Evolutionary conservation across 306 rosid genomes (phyloP).

Genomic region (Vigna nakashimae): DNA sequence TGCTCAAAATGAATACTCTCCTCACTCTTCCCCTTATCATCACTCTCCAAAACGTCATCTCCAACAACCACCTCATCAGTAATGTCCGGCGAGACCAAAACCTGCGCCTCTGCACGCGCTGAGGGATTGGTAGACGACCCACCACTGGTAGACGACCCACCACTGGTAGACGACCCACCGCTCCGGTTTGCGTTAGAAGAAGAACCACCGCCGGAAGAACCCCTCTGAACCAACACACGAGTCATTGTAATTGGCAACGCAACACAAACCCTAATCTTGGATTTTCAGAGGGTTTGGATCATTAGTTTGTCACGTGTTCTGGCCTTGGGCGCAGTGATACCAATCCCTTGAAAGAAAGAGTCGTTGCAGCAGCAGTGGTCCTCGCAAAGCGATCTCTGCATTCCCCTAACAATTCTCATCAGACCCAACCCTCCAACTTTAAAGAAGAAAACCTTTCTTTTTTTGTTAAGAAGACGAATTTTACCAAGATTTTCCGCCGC

Average conservation of each 20-base stretch:
- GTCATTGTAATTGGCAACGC: slow-evolving; percentile 60
- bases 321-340: slow-evolving; percentile 88
- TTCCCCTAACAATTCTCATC: slow-evolving; percentile 99
- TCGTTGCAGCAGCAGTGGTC: slow-evolving; percentile 48
- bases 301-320: slow-evolving; percentile 84
- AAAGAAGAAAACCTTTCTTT: slow-evolving; percentile 78
- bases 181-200: background rate
- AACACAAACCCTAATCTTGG: background rate
- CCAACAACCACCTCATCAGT: slow-evolving; percentile 56
- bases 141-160: slow-evolving; percentile 60
- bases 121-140: slow-evolving; percentile 72
- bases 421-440: slow-evolving; percentile 83
- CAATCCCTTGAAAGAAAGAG: slow-evolving; percentile 82
- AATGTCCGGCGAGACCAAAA: slow-evolving; percentile 50
- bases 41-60: slow-evolving; percentile 63
- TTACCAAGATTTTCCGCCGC: slow-evolving; percentile 48
- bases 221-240: slow-evolving; percentile 78
- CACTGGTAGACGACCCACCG: slow-evolving; percentile 60
- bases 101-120: slow-evolving; percentile 60
- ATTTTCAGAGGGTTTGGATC: slow-evolving; percentile 5
- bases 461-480: slow-evolving; percentile 54
- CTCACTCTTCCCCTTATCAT: slow-evolving; percentile 61
- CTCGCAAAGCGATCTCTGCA: slow-evolving; percentile 95
- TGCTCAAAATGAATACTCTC: slow-evolving; percentile 56
- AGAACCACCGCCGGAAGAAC: slow-evolving; percentile 59